phyloP scores from a whole-genome alignment of 306 rosid genomes.

The Crotalaria pallida region DNA sequence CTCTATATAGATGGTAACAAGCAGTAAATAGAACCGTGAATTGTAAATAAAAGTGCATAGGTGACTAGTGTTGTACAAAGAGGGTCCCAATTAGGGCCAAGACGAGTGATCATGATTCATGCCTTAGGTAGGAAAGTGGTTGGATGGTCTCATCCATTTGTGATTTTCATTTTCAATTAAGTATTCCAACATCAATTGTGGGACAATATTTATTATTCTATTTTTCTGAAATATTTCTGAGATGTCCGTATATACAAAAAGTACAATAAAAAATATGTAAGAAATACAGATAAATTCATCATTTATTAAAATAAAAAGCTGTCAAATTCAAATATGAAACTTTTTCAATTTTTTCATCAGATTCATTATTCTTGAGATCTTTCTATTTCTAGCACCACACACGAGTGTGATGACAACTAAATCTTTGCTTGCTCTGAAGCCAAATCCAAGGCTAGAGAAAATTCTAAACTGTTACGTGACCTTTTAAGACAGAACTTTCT shows the following conservation, averaged over 20 bases:
- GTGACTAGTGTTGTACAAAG: constrained; percentile 10
- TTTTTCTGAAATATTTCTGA: no score
- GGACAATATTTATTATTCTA: no score
- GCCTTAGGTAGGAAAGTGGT: constrained; percentile 21
- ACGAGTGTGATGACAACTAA: constrained; percentile 26
- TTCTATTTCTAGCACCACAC: constrained; percentile 16
- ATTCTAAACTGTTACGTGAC: not conserved
- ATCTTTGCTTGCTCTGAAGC: constrained; percentile 1
- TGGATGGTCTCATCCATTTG: constrained; percentile 17
- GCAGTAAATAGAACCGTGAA: constrained; percentile 10
- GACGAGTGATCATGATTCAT: constrained; percentile 18
- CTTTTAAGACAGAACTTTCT: constrained; percentile 21
- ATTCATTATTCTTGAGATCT: constrained; percentile 5
- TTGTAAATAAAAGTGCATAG: constrained; percentile 1
- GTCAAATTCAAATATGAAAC: no score
- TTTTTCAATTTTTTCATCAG: no score
- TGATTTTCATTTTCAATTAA: constrained; percentile 9
- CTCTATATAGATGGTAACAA: not conserved
- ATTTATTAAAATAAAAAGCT: no score
- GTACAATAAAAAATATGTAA: no score
- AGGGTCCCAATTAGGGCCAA: constrained; percentile 29
- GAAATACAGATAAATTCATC: no score
- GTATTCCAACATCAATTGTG: no score
- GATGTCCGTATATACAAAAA: no score
- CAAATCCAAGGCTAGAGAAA: constrained; percentile 7